Percentiles rank a stretch among this genome's conserved stretches.
Conservation (phyloP, 768 basidiomycete species). For the Ramaria sp. region DNA sequence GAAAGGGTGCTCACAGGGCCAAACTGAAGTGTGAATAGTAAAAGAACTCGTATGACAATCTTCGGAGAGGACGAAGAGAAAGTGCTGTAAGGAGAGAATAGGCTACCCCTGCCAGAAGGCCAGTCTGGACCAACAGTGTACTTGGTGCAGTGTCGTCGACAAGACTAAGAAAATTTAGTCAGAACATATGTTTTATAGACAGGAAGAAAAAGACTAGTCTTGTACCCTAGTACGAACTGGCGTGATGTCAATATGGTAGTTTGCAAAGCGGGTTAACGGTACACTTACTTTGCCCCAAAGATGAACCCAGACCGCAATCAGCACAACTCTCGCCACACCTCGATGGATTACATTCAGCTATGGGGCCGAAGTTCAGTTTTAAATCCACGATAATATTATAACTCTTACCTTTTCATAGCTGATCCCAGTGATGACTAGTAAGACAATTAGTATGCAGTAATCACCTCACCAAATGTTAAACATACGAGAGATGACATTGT, state of each 20-base stretch:
- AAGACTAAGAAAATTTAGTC: not conserved
- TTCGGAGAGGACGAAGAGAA: conserved; percentile 39
- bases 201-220: not conserved
- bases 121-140: conserved; percentile 19
- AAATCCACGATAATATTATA: conserved; percentile 6
- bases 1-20: conserved; percentile 24
- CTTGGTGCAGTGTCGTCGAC: conserved; percentile 6
- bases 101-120: conserved; percentile 26
- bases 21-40: conserved; percentile 34
- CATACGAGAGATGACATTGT: conserved; percentile 39
- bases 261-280: not conserved
- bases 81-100: conserved; percentile 33
- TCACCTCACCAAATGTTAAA: not conserved
- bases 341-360: conserved; percentile 37
- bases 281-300: conserved; percentile 27
- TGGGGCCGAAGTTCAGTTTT: not conserved
- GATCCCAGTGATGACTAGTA: conserved; percentile 39
- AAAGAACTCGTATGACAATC: conserved; percentile 41
- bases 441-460: not conserved
- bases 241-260: not conserved
- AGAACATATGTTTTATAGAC: not conserved
- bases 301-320: conserved; percentile 40
- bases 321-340: conserved; percentile 34
- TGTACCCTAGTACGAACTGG: not conserved
- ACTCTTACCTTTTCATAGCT: conserved; percentile 34